Conservation (phyloP, 441 rosid genomes). For the Aquilaria agallochum region DNA sequence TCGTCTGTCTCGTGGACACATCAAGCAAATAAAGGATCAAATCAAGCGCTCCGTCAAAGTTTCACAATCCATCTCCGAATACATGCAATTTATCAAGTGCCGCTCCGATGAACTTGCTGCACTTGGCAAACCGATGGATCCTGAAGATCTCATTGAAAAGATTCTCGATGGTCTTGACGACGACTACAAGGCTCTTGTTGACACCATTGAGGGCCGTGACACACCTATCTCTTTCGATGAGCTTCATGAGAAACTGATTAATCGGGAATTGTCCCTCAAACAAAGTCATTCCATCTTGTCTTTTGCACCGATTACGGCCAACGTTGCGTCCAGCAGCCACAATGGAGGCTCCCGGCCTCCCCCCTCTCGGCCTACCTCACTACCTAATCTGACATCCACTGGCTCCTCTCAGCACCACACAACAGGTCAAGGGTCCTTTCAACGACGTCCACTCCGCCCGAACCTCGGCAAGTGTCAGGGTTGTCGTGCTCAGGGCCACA, state of each 20-base stretch:
- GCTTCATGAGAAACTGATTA: neutral
- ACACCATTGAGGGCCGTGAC: neutral
- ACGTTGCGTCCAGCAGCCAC: too few relatives aligned
- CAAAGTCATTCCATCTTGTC: too few relatives aligned
- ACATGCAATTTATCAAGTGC: neutral
- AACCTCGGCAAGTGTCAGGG: too few relatives aligned
- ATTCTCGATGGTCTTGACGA: neutral
- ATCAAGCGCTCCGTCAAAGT: neutral
- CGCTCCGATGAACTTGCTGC: neutral
- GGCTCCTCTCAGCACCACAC: too few relatives aligned
- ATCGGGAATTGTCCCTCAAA: neutral
- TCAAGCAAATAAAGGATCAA: neutral
- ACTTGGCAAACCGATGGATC: neutral
- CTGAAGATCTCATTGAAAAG: neutral
- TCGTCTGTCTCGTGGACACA: neutral
- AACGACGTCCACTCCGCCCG: too few relatives aligned
- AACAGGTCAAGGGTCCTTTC: too few relatives aligned
- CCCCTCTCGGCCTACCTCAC: too few relatives aligned
- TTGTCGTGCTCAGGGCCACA: too few relatives aligned
- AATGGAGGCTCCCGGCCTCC: too few relatives aligned
- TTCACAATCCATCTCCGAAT: neutral
- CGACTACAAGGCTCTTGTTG: neutral
- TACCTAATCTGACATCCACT: too few relatives aligned
- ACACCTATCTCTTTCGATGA: neutral
- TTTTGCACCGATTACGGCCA: too few relatives aligned